Evolutionary conservation across 352 stramenopile genomes (phyloP).

Genomic region (Globisporangium cystogenes): DNA sequence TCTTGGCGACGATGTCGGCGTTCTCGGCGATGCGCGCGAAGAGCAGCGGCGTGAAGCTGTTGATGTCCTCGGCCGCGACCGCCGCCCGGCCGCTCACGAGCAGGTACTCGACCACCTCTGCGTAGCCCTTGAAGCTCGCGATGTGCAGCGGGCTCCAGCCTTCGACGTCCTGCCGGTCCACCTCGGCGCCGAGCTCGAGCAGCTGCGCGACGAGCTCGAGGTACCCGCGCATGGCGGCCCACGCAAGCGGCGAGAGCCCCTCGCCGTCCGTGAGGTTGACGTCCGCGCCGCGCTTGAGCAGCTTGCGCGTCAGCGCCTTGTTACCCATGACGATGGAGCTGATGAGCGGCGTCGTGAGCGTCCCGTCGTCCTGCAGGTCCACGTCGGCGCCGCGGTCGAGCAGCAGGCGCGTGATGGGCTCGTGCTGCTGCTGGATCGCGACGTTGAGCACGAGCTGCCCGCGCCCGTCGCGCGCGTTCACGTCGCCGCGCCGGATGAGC

Average conservation of each 20-base stretch:
- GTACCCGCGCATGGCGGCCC: slow-evolving; percentile 61
- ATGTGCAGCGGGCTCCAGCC: slow-evolving; percentile 73
- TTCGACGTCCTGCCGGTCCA: slow-evolving; percentile 53
- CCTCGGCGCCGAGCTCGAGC: slow-evolving; percentile 44
- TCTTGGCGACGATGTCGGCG: slow-evolving; percentile 43
- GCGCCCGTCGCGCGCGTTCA: slow-evolving; percentile 42
- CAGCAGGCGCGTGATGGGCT: slow-evolving; percentile 62
- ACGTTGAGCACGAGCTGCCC: slow-evolving; percentile 67
- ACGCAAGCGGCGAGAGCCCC: slow-evolving; percentile 58
- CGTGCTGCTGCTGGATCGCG: slow-evolving; percentile 71
- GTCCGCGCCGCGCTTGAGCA: slow-evolving; percentile 51
- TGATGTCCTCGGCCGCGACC: slow-evolving; percentile 46
- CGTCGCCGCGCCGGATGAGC: slow-evolving; percentile 40
- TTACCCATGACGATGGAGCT: slow-evolving; percentile 82
- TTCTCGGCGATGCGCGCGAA: slow-evolving; percentile 71
- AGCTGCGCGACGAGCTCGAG: slow-evolving; percentile 71
- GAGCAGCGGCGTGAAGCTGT: slow-evolving; percentile 64
- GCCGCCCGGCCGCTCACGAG: slow-evolving; percentile 40
- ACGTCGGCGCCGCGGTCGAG: slow-evolving; percentile 65
- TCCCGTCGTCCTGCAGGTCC: slow-evolving; percentile 53
- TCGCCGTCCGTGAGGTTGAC: slow-evolving; percentile 51
- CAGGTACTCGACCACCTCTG: slow-evolving; percentile 66
- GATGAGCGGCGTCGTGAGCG: slow-evolving; percentile 56
- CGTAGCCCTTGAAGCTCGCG: slow-evolving; percentile 65
- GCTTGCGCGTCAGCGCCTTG: slow-evolving; percentile 56